phyloP scores from a whole-genome alignment of 345 rosid species.

The Eucalyptus coolabah region DNA sequence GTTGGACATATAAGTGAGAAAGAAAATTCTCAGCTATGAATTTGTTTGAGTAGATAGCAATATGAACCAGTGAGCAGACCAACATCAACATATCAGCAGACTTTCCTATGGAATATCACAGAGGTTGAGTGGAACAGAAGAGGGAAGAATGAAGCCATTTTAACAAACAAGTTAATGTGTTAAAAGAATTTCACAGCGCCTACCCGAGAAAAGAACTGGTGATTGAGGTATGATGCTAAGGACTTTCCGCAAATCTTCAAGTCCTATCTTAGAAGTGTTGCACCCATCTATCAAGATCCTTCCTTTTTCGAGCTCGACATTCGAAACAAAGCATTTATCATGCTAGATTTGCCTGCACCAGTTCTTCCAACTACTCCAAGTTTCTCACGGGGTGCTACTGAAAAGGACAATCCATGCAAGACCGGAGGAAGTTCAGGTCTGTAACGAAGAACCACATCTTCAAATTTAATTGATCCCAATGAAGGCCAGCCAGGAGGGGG shows the following conservation, averaged over 20 bases:
- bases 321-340: slow-evolving; percentile 88
- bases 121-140: neutral
- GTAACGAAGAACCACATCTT: slow-evolving; percentile 76
- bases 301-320: slow-evolving; percentile 84
- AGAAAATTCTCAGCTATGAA: neutral
- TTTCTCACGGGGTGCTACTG: slow-evolving; percentile 61
- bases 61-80: neutral
- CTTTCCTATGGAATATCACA: neutral
- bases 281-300: slow-evolving; percentile 60
- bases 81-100: neutral
- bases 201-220: slow-evolving; percentile 94
- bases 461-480: slow-evolving; percentile 60
- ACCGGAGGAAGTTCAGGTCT: slow-evolving; percentile 91
- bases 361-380: slow-evolving; percentile 97
- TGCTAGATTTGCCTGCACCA: slow-evolving; percentile 93
- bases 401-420: slow-evolving; percentile 63
- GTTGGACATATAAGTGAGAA: neutral
- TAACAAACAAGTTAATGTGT: neutral
- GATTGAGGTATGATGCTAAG: slow-evolving; percentile 90
- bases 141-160: neutral
- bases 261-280: slow-evolving; percentile 57
- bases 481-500: slow-evolving; percentile 90
- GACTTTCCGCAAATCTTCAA: slow-evolving; percentile 64
- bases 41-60: neutral
- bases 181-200: neutral